Evolutionary conservation across 441 rosid genomes (phyloP), one percentile per base, ranked within the genome.

Genomic region (Erodium chrysanthum): DNA sequence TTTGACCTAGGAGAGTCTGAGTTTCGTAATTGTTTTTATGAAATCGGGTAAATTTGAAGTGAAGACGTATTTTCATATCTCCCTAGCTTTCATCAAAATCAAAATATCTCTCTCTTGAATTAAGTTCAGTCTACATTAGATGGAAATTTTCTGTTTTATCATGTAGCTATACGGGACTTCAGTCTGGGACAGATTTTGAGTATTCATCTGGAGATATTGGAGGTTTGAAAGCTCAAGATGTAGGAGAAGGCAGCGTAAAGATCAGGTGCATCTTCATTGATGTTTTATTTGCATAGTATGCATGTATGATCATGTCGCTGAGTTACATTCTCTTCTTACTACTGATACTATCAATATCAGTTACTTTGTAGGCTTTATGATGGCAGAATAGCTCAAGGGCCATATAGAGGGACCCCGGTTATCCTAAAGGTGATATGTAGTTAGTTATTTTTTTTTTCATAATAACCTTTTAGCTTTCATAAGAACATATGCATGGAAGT

Each of bases 161-260:
- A 48, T 66, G 14, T 67, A 90, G 96, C 77, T 90, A 87, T 80
- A 77, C 92, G 37, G 92, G 92, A 52, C 67, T 75, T 65, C 87
- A 81, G 67, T 71, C 79, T 50, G 86, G 86, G 20, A 8, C 75
- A 63, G 88, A 83, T 59, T 64, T 79, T 76, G 91, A 83, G 68
- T 67, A 72, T 72, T 71, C 85, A 50, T 63, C 74, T 0, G 77
- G 68, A 27, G 77, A 77, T 70, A 66, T 78, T 52, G 88, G 88
- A 66, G 68, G 80, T 61, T 67, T 92, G 72, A 85, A 83, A 74
- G 74, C 76, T 73, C 98, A 90, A 74, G 91, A 88, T 72, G 86
- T 92, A 59, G 96, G 93, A 48, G 98, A 92, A 85, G 98, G 96
- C 66, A 79, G 80, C 15, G 87, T 92, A 27, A 92, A 82, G 78